Evolutionary conservation across 2,329 filamentous ascomycete genomes (phyloP), one percentile per base, ranked within the genome.

Genomic region (Corinectria fuckeliana): DNA sequence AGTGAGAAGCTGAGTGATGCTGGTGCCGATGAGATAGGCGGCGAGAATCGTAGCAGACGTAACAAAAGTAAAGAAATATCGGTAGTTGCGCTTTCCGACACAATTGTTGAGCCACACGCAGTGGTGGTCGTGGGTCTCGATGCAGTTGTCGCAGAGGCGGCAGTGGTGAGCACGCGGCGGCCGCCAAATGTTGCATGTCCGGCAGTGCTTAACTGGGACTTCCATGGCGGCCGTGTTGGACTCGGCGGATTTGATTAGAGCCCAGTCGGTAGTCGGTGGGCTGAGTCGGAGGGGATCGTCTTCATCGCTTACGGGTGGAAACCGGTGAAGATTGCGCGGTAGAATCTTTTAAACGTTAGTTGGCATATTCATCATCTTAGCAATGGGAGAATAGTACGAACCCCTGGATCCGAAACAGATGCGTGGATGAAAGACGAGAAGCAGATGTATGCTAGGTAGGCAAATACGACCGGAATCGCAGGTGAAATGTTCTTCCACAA

Each of bases 91-190:
- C 66, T 94, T 90, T 41, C 95, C 95, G 49, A 99, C 90, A 67
- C 95, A 99, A 75, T 99, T 99, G 79, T 99, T 99, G 64, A 99
- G 86, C 95, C 95, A 99, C 14, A 98, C 93, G 72, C 95, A 99
- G 77, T 99, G 95, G 72, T 99, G 95, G 72, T 99, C 95, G 67
- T 97, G 92, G 0, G 93, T 97, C 76, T 99, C 95, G 60, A 99
- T 87, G 75, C 95, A 99, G 75, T 96, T 97, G 77, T 99, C 94
- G 78, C 95, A 99, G 25, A 97, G 85, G 57, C 95, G 91, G 77
- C 95, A 99, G 78, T 99, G 95, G 73, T 99, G 96, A 58, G 92
- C 93, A 58, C 95, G 91, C 25, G 94, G 93, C 32, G 95, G 95
- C 2, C 95, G 91, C 95, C 95, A 99, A 67, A 99, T 93, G 71